phyloP scores from a whole-genome alignment of 345 rosid species.

The Garcia nutans region DNA sequence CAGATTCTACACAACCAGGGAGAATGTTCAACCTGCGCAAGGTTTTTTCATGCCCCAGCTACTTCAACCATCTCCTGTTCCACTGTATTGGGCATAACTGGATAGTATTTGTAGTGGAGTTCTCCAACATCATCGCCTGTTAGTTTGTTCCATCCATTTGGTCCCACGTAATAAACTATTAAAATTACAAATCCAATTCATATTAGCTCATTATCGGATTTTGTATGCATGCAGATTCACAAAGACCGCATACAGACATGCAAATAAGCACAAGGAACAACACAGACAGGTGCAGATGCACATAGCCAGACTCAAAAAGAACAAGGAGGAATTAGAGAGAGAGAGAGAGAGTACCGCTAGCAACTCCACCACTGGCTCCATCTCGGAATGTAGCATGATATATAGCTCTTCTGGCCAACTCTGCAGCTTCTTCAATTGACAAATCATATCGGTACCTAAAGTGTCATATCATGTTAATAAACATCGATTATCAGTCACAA shows the following conservation, averaged over 20 bases:
- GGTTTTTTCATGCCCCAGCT: slow-evolving; percentile 21
- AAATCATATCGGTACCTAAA: slow-evolving; percentile 74
- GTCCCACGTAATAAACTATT: slow-evolving; percentile 89
- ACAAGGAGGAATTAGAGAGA: slow-evolving; percentile 13
- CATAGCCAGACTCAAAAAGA: background rate
- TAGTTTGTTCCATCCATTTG: slow-evolving; percentile 89
- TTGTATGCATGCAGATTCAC: background rate
- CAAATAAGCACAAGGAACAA: background rate
- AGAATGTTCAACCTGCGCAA: slow-evolving; percentile 9
- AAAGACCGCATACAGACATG: background rate
- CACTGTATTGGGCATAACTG: slow-evolving; percentile 52
- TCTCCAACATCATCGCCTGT: slow-evolving; percentile 98
- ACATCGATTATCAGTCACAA: background rate
- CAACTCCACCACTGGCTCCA: slow-evolving; percentile 99
- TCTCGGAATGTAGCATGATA: slow-evolving; percentile 99
- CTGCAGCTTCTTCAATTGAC: slow-evolving; percentile 91
- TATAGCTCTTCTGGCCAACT: slow-evolving; percentile 91
- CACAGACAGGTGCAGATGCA: background rate
- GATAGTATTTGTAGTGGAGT: slow-evolving; percentile 81
- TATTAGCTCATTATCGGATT: background rate
- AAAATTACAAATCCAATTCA: background rate
- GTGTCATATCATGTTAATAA: background rate
- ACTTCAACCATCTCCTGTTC: slow-evolving; percentile 96
- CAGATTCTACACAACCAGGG: background rate
- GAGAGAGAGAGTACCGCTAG: slow-evolving; percentile 65